Evolutionary conservation across 169 alveolate species (phyloP), one percentile per base, ranked within the genome.

Genomic region (Plasmodium yoelii): DNA sequence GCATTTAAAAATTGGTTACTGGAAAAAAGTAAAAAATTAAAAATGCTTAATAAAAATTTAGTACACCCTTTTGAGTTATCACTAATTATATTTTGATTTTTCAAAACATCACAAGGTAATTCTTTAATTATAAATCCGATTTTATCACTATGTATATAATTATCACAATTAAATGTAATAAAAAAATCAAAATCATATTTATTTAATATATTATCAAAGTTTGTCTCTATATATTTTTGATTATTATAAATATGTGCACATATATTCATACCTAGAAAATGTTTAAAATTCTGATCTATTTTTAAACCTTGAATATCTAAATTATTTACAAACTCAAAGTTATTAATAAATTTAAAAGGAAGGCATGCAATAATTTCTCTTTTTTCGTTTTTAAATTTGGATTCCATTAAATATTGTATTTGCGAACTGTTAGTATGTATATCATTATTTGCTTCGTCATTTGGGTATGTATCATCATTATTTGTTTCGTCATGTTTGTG

Each of bases 301-400:
- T 49, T 55, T 8, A 69, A 67, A 15, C 91, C 91, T 13, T 70
- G 28, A 8, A 24, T 70, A 46, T 39, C 64, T n/a, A 86, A 56
- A 34, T 53, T 28, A 42, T 86, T 34, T 49, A 86, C 67, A 34
- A 86, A 86, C 49, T 86, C 87, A 42, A 53, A 86, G 34, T 86
- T 86, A 24, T 53, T 68, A 13, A 86, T 70, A 46, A 86, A 86
- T 22, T 70, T 42, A 63, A 86, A 70, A 26, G 91, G 91, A 13
- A 86, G 18, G 51, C 91, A 86, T 15, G 91, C 91, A 86, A 39
- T 10, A 13, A 59, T 72, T 15, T 59, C 26, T 26, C 13, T 18
- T 18, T 59, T 42, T 19, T 28, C 60, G 1, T 13, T 13, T 72
- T 15, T 15, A 13, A 12, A 15, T 12, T 13, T 6, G 18, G 24